Conservation (phyloP, 352 stramenopile species). For the Phytophthora uliginosa region DNA sequence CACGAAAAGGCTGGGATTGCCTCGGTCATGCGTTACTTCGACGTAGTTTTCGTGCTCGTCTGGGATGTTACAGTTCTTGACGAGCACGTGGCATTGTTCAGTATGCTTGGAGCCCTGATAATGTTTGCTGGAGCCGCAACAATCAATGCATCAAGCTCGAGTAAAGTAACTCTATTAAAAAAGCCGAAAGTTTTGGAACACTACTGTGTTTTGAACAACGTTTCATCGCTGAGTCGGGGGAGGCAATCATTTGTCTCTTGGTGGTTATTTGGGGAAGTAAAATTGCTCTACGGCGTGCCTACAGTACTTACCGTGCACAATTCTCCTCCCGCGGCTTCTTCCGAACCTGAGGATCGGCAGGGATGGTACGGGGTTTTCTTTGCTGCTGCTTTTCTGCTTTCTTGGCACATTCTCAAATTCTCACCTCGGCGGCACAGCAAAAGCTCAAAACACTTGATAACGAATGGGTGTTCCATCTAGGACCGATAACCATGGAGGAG, state of each 20-base stretch:
- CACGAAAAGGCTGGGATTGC: constrained; percentile 56
- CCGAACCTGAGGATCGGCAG: background rate
- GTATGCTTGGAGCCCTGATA: constrained; percentile 50
- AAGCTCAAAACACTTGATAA: background rate
- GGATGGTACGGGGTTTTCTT: background rate
- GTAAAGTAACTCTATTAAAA: background rate
- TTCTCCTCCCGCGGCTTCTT: background rate
- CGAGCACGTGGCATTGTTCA: constrained; percentile 49
- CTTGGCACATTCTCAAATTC: background rate
- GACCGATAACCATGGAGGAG: background rate
- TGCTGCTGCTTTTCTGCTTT: background rate
- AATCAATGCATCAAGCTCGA: constrained; percentile 44
- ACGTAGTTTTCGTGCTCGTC: constrained; percentile 70
- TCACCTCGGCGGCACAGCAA: background rate
- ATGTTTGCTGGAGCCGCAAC: constrained; percentile 47
- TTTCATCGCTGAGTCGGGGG: background rate
- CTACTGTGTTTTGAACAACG: background rate
- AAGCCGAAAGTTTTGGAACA: background rate
- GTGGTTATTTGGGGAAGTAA: constrained; percentile 2
- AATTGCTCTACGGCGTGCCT: background rate
- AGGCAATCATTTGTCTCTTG: constrained; percentile 1
- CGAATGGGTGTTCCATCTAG: background rate
- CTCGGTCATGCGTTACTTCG: constrained; percentile 69
- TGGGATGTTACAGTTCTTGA: constrained; percentile 54
- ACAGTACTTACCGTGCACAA: constrained; percentile 6